Percentiles rank a stretch among this genome's conserved stretches.
Evolutionary conservation across 2,329 filamentous ascomycete species (phyloP).

Genomic region (Tolypocladium inflatum): DNA sequence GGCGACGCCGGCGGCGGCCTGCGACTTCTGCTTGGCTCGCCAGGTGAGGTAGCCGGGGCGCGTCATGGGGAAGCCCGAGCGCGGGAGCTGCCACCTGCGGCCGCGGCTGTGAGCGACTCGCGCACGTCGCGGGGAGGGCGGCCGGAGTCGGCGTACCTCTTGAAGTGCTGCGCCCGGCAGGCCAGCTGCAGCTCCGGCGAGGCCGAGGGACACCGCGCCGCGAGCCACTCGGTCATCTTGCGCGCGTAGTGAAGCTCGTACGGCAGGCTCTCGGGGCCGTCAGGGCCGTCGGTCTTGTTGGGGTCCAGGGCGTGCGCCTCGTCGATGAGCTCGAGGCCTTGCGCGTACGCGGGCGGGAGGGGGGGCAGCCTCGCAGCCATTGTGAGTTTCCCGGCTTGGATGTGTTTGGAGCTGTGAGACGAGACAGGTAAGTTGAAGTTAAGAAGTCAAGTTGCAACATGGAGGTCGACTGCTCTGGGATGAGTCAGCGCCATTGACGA

Average conservation of each 20-base stretch:
- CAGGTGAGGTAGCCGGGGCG: slow-evolving; percentile 71
- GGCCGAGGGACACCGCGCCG: slow-evolving; percentile 47
- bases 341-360: slow-evolving; percentile 30
- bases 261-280: slow-evolving; percentile 39
- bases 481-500: neutral
- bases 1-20: slow-evolving; percentile 44
- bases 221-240: slow-evolving; percentile 69
- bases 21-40: slow-evolving; percentile 64
- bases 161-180: slow-evolving; percentile 76
- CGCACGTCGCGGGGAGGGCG: neutral
- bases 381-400: neutral
- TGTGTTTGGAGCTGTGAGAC: too few relatives aligned
- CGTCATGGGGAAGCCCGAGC: slow-evolving; percentile 63
- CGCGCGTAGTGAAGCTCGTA: slow-evolving; percentile 78
- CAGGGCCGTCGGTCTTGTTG: slow-evolving; percentile 27
- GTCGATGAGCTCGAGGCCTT: slow-evolving; percentile 61
- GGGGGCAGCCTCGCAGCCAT: slow-evolving; percentile 12
- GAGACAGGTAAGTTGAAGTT: too few relatives aligned
- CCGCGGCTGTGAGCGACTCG: neutral
- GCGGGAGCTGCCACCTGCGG: slow-evolving; percentile 66
- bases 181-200: slow-evolving; percentile 63
- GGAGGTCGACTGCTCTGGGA: too few relatives aligned
- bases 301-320: slow-evolving; percentile 39
- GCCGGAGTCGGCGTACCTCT: slow-evolving; percentile 33
- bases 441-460: too few relatives aligned